Percentiles rank a stretch among this genome's conserved stretches.
Evolutionary conservation across 345 rosid genomes (phyloP).

Genomic region (Eutrema heterophyllum): DNA sequence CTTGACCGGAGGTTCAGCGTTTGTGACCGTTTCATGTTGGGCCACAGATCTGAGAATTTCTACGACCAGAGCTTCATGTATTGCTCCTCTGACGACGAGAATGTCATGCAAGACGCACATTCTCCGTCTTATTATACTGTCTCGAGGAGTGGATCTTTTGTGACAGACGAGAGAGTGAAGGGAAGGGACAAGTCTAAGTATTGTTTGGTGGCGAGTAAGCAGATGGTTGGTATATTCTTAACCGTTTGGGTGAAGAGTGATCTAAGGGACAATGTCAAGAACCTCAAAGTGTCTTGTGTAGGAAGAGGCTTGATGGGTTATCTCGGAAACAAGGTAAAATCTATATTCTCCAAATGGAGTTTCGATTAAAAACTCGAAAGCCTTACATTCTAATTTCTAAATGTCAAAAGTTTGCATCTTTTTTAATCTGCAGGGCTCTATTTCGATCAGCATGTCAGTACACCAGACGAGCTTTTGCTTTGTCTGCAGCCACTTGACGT

Average conservation of each 20-base stretch:
- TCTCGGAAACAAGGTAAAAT: conserved; percentile 92
- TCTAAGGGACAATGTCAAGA: conserved; percentile 60
- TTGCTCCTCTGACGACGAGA: conserved; percentile 86
- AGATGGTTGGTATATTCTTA: conserved; percentile 96
- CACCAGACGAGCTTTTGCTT: conserved; percentile 97
- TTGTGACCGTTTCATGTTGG: conserved; percentile 68
- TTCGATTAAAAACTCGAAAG: too few species aligned
- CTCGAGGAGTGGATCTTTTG: conserved; percentile 43
- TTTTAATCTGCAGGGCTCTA: conserved; percentile 71
- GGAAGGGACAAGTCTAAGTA: conserved; percentile 49
- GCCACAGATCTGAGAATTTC: conserved; percentile 32
- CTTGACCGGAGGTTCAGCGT: conserved; percentile 74
- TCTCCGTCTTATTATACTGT: conserved; percentile 56
- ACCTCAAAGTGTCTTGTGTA: conserved; percentile 92
- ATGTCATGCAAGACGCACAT: conserved; percentile 46
- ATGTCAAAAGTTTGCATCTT: neutral
- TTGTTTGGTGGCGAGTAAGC: conserved; percentile 90
- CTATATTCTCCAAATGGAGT: neutral
- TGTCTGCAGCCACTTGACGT: conserved; percentile 90
- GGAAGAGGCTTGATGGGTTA: conserved; percentile 99
- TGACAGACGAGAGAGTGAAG: conserved; percentile 44
- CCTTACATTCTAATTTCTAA: neutral
- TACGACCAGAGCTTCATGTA: conserved; percentile 60
- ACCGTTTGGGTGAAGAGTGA: conserved; percentile 92
- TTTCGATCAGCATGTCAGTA: conserved; percentile 92